Evolutionary conservation across 768 basidiomycete genomes (phyloP).

Genomic region (Termitomyces sp.): DNA sequence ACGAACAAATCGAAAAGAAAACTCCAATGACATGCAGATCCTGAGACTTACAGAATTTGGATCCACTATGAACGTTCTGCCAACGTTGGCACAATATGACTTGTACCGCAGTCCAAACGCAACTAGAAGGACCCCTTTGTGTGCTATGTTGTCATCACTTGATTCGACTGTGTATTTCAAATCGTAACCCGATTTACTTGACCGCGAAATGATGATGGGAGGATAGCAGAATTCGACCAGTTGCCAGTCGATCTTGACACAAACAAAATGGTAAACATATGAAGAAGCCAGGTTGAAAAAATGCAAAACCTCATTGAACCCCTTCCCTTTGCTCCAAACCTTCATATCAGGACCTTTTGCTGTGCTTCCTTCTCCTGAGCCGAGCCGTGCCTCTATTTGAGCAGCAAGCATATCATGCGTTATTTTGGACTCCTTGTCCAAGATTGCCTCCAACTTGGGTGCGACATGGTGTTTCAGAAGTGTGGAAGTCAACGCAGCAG

Average conservation of each 20-base stretch:
- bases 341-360: constrained; percentile 89
- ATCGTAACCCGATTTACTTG: constrained; percentile 82
- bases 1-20: constrained; percentile 6
- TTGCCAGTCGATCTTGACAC: constrained; percentile 76
- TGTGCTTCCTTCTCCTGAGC: constrained; percentile 74
- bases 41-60: constrained; percentile 66
- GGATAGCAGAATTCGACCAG: constrained; percentile 91
- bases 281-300: neutral
- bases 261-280: constrained; percentile 3
- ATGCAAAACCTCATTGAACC: constrained; percentile 64
- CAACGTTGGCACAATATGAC: constrained; percentile 89
- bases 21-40: neutral
- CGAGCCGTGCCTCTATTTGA: constrained; percentile 85
- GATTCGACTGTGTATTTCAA: constrained; percentile 85
- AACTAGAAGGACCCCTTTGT: constrained; percentile 86
- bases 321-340: constrained; percentile 82
- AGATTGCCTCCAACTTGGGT: constrained; percentile 82
- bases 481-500: constrained; percentile 79
- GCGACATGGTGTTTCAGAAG: constrained; percentile 84
- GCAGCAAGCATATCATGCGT: constrained; percentile 83
- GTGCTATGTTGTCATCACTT: constrained; percentile 74
- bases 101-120: constrained; percentile 90
- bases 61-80: constrained; percentile 93
- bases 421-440: constrained; percentile 89
- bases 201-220: constrained; percentile 93